phyloP scores from a whole-genome alignment of 768 basidiomycete species.

The Gymnopilus dilepis region DNA sequence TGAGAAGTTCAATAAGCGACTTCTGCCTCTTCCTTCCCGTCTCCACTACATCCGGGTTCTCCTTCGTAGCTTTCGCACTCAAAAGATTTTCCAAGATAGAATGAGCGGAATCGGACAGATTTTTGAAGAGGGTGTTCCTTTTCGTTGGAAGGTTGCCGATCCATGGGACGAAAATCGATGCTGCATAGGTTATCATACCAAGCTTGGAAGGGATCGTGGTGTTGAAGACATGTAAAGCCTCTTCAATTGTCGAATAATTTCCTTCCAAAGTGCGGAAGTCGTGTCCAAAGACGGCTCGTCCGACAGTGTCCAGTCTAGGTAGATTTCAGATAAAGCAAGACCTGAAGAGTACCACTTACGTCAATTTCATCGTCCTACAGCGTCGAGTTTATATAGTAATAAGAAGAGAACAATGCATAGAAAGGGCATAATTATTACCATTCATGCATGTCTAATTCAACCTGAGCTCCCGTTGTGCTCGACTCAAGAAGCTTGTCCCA shows the following conservation, averaged over 20 bases:
- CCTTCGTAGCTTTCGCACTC: constrained; percentile 19
- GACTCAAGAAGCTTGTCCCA: constrained; percentile 33
- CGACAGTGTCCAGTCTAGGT: constrained; percentile 52
- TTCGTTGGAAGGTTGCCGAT: constrained; percentile 33
- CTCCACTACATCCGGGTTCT: neutral
- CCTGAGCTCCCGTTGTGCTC: constrained; percentile 3
- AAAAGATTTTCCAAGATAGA: constrained; percentile 37
- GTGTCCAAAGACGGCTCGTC: constrained; percentile 55
- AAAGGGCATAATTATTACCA: constrained; percentile 35
- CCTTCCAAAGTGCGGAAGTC: constrained; percentile 52
- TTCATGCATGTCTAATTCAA: constrained; percentile 49
- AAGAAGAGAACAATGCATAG: neutral
- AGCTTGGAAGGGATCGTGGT: constrained; percentile 20
- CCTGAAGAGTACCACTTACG: neutral
- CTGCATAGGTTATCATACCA: constrained; percentile 17
- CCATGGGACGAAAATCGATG: constrained; percentile 33
- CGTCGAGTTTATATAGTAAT: neutral
- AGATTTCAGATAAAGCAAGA: neutral
- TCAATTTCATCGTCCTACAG: constrained; percentile 15
- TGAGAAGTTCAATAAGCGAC: constrained; percentile 8
- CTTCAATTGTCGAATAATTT: constrained; percentile 35
- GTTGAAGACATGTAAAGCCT: constrained; percentile 37
- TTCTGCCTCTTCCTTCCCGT: neutral
- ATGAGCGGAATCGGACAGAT: constrained; percentile 29
- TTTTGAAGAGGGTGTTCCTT: constrained; percentile 25